These are phyloP conservation scores for Syncephalastrum racemosum DNA, from an alignment of 371 early-diverging fungal genomes.

Conservation along the genomic window DNA sequence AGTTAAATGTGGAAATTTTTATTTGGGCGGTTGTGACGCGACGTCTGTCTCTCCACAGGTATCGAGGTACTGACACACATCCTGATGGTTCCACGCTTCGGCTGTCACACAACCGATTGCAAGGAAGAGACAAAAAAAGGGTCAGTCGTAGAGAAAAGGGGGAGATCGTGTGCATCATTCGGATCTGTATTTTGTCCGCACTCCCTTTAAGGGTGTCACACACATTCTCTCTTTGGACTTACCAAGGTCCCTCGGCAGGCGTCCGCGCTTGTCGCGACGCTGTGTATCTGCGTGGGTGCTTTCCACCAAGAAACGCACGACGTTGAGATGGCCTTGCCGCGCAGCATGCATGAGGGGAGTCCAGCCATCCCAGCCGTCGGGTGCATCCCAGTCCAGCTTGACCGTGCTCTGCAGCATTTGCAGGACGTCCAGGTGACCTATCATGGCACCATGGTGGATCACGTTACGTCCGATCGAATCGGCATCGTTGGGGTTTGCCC, in stretches of 20 bases:
- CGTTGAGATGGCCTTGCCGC: constrained; percentile 35
- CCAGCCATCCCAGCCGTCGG: constrained; percentile 53
- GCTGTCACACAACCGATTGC: no score
- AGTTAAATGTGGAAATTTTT: no score
- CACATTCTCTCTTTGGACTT: constrained; percentile 9
- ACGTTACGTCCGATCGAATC: constrained; percentile 46
- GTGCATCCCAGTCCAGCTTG: constrained; percentile 27
- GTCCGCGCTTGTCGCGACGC: constrained; percentile 39
- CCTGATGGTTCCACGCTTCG: no score
- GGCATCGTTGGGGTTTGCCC: constrained; percentile 35
- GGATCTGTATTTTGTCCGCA: background rate
- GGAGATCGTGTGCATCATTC: no score
- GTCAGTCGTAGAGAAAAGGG: no score
- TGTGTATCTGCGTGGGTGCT: constrained; percentile 14
- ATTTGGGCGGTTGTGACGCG: no score
- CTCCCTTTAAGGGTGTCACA: no score
- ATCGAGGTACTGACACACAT: no score
- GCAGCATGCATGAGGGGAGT: constrained; percentile 53
- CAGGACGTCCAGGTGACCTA: constrained; percentile 37
- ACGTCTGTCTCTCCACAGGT: no score
- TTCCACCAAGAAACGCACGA: constrained; percentile 34
- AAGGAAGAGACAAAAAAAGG: no score
- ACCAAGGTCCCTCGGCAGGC: constrained; percentile 46
- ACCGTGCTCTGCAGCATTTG: constrained; percentile 16
- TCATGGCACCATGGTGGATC: constrained; percentile 54